Evolutionary conservation across 1,139 yeast species (phyloP), one percentile per base, ranked within the genome.

Genomic region (Yamadazyma taylorii): DNA sequence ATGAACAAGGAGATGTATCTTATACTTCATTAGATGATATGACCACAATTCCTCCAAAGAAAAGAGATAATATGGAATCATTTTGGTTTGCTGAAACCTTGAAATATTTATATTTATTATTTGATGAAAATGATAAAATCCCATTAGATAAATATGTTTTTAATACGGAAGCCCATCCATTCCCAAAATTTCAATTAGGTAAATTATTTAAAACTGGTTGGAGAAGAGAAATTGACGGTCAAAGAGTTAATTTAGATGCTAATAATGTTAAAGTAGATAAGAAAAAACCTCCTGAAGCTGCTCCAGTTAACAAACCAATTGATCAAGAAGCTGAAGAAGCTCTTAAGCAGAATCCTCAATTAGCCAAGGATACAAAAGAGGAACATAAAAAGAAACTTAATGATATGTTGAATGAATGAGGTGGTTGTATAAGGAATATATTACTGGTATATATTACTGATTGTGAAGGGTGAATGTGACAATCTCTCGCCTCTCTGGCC

Each of bases 71-170:
- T 55, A 78, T 87, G 75, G 97, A 90, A 60, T 83, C 95, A 12
- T 88, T 88, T 69, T 90, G 97, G 97, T 69, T 87, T 41, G 90
- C 96, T 0, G 97, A 90, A 60, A 90, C 97, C 1, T 74, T 90
- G 55, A 90, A 90, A 61, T 90, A 90, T 59, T 70, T 90, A 40
- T 89, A 88, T 58, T 67, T 90, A 44, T 69, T 90, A 48, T 90
- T 90, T 61, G 88, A 85, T 49, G 80, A 81, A 30, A 73, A 73
- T 14, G 69, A 74, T 49, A 68, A 69, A 41, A 58, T 79, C 42
- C 81, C 85, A 32, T 66, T 85, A 44, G 81, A 79, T 34, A 64
- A 82, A 42, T 76, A 83, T 41, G 90, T 90, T 2, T 88, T 88
- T 70, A 90, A 87, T 60, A 87, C 96, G 2, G 96, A 87, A 54